Evolutionary conservation across 495 filamentous ascomycete species (phyloP).

Genomic region (Rhypophila decipiens): DNA sequence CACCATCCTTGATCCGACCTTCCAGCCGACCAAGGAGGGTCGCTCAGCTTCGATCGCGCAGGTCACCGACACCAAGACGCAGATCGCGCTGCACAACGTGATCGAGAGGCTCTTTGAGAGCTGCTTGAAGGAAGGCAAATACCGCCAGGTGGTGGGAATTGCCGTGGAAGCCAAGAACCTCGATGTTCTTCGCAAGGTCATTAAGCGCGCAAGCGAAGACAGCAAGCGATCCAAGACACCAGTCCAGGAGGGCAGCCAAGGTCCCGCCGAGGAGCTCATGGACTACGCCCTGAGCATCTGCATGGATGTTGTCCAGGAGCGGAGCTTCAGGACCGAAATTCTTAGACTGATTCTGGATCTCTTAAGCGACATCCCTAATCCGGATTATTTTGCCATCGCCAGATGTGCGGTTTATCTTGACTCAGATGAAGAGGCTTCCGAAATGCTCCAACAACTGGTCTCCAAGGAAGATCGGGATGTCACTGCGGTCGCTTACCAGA

Average conservation of each 20-base stretch:
- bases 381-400: constrained; percentile 96
- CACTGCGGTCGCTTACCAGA: constrained; percentile 86
- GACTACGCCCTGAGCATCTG: constrained; percentile 94
- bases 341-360: constrained; percentile 81
- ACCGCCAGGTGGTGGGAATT: constrained; percentile 97
- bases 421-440: constrained; percentile 85
- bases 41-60: constrained; percentile 40
- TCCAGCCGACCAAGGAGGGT: constrained; percentile 51
- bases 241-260: constrained; percentile 38
- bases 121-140: constrained; percentile 79
- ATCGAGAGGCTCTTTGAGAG: constrained; percentile 88
- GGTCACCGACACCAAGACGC: constrained; percentile 41
- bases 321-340: constrained; percentile 72
- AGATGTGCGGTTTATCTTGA: constrained; percentile 97
- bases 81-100: constrained; percentile 68
- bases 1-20: constrained; percentile 49
- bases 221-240: constrained; percentile 61
- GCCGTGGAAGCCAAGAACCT: constrained; percentile 93
- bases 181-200: constrained; percentile 79
- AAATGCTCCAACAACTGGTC: constrained; percentile 75
- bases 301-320: constrained; percentile 96
- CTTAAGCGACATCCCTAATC: constrained; percentile 77
- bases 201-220: constrained; percentile 73
- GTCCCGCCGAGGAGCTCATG: constrained; percentile 83
- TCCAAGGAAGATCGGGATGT: constrained; percentile 68